Evolutionary conservation across 2,329 filamentous ascomycete genomes (phyloP), one percentile per base, ranked within the genome.

Genomic region (Fusarium hainanense): DNA sequence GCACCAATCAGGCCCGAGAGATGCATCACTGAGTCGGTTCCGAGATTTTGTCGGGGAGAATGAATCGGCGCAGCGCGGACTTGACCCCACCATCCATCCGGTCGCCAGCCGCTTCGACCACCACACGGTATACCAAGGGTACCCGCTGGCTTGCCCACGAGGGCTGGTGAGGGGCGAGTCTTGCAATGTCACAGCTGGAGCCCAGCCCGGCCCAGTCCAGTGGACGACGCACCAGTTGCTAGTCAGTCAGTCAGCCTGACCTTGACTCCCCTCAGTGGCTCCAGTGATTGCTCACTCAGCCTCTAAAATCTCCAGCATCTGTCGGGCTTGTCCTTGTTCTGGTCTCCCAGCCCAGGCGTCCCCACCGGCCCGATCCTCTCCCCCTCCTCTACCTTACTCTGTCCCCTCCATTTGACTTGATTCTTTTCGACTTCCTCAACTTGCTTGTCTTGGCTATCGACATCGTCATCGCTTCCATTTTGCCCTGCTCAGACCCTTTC

Each of bases 41-140:
- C 73, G 73, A 75, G 70, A 69, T 72, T 75, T 75, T 74, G 73
- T 74, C 73, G 73, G 71, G 60, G 63, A 72, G 56, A 58, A 57
- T 67, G 69, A 68, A 63, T 72, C 57, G 62, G 69, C 34, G 59
- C 67, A 61, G 52, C 25, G 47, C 58, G 59, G 50, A 34, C 44
- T 63, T 70, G 67, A 56, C 57, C 67, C 68, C 68, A 69, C 68
- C 55, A 62, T 59, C 54, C 46, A 62, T 58, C 62, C 42, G 43
- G 44, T 59, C 30, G 41, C 69, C 56, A 69, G 43, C 65, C 54
- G 66, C 51, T 47, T 47, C 54, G 49, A 69, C 63, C 68, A 68
- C 54, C 58, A 68, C 49, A 70, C 37, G 40, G 51, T 37, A 34
- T 37, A 37, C 34, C 34, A 37, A 37, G 34, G 34, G 34, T 71